phyloP scores from a whole-genome alignment of 202 grass and related monocot species.

The Zizania palustris region DNA sequence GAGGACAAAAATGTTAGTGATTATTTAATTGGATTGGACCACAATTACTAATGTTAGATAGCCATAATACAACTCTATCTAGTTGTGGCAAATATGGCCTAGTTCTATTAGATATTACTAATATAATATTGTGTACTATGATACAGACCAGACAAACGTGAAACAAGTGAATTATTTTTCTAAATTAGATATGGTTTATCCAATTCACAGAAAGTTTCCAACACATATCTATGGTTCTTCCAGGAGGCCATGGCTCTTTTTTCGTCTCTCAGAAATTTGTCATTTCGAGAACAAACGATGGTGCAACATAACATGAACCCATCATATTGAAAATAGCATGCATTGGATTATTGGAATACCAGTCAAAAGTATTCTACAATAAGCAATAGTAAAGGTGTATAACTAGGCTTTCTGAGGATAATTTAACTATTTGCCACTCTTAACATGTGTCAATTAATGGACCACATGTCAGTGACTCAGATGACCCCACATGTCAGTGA shows the following conservation, averaged over 20 bases:
- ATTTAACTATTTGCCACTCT: too few relatives aligned
- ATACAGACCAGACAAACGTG: too few relatives aligned
- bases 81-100: not conserved
- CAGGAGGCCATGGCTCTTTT: too few relatives aligned
- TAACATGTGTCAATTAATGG: too few relatives aligned
- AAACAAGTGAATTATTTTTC: too few relatives aligned
- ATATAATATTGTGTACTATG: too few relatives aligned
- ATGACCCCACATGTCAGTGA: too few relatives aligned
- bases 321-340: not conserved
- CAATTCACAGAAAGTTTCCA: not conserved
- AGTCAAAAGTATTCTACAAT: not conserved
- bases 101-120: too few relatives aligned
- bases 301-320: not conserved
- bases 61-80: not conserved
- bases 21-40: not conserved
- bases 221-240: not conserved
- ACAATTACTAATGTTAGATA: not conserved
- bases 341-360: not conserved
- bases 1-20: not conserved
- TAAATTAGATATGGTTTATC: too few relatives aligned
- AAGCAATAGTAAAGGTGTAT: conserved; percentile 5
- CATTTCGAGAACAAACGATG: too few relatives aligned
- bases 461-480: too few relatives aligned
- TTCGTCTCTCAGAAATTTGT: too few relatives aligned
- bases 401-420: not conserved